Base-by-base conservation (phyloP, 495 filamentous ascomycete species). In the Bryoglossum gracile region DNA sequence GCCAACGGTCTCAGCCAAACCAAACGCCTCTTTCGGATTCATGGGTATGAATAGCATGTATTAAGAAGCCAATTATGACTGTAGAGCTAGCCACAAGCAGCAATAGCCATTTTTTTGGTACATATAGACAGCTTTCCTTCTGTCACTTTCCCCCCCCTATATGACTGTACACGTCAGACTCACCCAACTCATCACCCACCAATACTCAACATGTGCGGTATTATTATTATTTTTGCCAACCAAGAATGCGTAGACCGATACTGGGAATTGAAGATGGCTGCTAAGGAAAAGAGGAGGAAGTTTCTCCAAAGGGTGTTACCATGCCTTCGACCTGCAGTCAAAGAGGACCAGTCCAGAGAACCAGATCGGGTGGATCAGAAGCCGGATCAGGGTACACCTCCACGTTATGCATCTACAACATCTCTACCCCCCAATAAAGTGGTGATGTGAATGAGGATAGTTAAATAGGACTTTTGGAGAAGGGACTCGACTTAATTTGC, bases 181-280 rank as follows among this genome's bases (percentile, higher is more conserved):
- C 26, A 30, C 26, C 26, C 26, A 30, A 30, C 26, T 42, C 24
- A 46, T 19, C 17, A 47, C 16, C 44, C 44, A 47, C 44, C 5
- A 30, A 30, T 13, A 40, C 38, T 38, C 44, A 48, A 28, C 34
- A 50, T 50, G 47, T 35, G 30, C 16, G 14, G 34, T 22, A 38
- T n/a, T n/a, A n/a, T 50, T 22, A 43, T 50, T 23, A 50, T 50
- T 33, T 50, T 50, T 4, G 25, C 35, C 18, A 43, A 50, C 23
- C 33, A 43, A 28, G 38, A 43, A 30, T 50, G 37, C 13, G 47
- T 50, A 43, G 47, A 50, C 38, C 47, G 37, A 50, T 50, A 43
- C 23, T 50, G 18, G 47, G 37, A 50, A 35, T 50, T 22, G 47
- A 50, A 43, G 39, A 30, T 40, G 36, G 36, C 21, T 24, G 46